Base-by-base conservation (phyloP, 768 basidiomycete genomes). In the Auricularia sp. region DNA sequence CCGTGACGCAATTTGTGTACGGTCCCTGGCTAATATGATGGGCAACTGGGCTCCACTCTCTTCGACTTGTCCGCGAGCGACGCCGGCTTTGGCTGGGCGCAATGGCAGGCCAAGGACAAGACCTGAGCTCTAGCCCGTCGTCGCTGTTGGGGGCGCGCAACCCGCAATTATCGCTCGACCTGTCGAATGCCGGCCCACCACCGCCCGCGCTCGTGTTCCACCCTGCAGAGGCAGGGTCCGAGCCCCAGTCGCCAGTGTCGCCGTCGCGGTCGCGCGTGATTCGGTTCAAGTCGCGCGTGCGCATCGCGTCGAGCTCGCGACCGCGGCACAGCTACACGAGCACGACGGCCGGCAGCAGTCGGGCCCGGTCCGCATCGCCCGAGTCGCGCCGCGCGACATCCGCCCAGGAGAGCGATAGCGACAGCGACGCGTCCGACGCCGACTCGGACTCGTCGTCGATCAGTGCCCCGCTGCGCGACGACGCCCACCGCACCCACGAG, bases 371-470 rank as follows among this genome's bases (percentile, higher is more conserved):
- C 34, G 34, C 54, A 62, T 36, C n/a, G 54, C 47, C 63, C 63
- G 21, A 65, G 64, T 51, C 47, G 47, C 47, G 47, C 47, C 18
- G 58, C 64, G 54, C 61, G 56, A 69, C 70, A 3, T 77, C 78
- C 21, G 83, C 85, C 29, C 29, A 29, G 29, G 29, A 29, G 29
- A 29, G 29, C 29, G 29, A 29, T 29, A 29, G 29, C 29, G 29
- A 29, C 29, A 29, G 29, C 29, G 29, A 29, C 39, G 69, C 78
- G 24, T 85, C 86, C 5, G 47, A 51, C 47, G 21, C 18, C 47
- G 82, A 82, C 3, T 90, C 89, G 3, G 82, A 82, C 3, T 90
- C 89, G 3, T 92, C 90, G 2, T 91, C 90, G 47, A 87, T 93
- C 67, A 92, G 90, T 45, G 91, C 82, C 1, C 92, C 91, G 18